Base-by-base conservation (phyloP, 2,329 filamentous ascomycete genomes). In the Phialophora tarda region DNA sequence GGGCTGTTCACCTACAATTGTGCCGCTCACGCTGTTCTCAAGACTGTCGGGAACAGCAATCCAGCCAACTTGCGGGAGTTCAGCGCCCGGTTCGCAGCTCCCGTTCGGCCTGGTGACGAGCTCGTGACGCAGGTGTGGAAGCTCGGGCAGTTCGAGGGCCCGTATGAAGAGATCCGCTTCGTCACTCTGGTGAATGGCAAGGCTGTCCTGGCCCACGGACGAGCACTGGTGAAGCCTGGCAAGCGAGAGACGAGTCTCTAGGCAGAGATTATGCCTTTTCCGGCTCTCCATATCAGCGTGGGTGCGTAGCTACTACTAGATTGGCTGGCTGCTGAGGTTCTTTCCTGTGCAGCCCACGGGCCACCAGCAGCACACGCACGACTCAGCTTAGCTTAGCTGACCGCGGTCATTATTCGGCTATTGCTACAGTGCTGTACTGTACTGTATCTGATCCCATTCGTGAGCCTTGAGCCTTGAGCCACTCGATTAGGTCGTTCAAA, bases 81-180 rank as follows among this genome's bases (percentile, higher is more conserved):
- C 63, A 77, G 79, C 4, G 81, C 82, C 7, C 74, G 80, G 38
- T 84, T 84, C 71, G 78, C 81, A 57, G 78, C 76, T 48, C 79
- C 81, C 2, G 82, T 83, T 8, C 82, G 81, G 65, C 82, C 82
- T 0, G 81, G 81, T 0, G 81, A 83, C 51, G 91, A 89, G 80
- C 82, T 93, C 44, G 82, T 91, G 28, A 89, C 87, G 11, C 86
- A 89, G 73, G 88, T 89, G 53, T 94, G 83, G 77, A 89, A 82
- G 77, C 89, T 85, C 10, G 91, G 90, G 4, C 83, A 48, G 14
- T 32, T 14, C 1, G 59, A 59, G 1, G 51, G 64, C 23, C 62
- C 48, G 7, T 68, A 38, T 78, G 90, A 93, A 78, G 90, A 93
- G 77, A 81, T 93, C 57, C 82, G 90, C 59, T 95, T 93, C 32